These are phyloP conservation scores for Pseudozyma pruni DNA, from an alignment of 1,284 basidiomycete species.

Conservation along the genomic window DNA sequence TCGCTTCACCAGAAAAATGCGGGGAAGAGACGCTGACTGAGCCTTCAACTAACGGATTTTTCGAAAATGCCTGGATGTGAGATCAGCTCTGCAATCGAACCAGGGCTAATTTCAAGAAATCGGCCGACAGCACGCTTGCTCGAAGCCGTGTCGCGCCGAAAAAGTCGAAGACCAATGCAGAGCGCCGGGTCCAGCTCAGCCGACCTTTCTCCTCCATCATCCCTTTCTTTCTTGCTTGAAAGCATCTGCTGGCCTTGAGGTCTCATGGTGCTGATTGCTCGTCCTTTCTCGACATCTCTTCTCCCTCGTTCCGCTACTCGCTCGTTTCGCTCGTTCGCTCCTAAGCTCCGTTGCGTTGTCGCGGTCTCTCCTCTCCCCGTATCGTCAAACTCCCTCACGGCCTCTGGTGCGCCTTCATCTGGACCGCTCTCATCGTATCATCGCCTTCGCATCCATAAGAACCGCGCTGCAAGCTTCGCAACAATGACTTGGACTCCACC, in stretches of 20 bases:
- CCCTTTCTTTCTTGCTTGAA: conserved; percentile 1
- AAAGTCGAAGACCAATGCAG: conserved; percentile 1
- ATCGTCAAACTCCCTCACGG: neutral
- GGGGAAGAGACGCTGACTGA: no score
- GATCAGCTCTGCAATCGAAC: neutral
- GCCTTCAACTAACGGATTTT: neutral
- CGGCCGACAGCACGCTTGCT: conserved; percentile 1
- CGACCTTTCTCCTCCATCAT: conserved; percentile 15
- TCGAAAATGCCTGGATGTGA: no score
- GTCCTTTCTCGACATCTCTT: neutral
- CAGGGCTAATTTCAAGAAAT: neutral
- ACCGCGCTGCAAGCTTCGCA: neutral
- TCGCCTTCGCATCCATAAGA: neutral
- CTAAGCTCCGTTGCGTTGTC: conserved; percentile 17
- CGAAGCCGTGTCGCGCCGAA: neutral
- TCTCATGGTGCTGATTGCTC: conserved; percentile 31
- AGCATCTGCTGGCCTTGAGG: conserved; percentile 14
- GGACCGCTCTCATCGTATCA: neutral
- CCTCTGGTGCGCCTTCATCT: neutral
- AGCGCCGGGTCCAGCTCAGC: conserved; percentile 27
- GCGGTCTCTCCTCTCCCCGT: conserved; percentile 5
- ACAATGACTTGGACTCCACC: conserved; percentile 60
- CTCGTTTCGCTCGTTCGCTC: conserved; percentile 38
- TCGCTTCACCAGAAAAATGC: no score
- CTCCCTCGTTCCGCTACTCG: conserved; percentile 12